Percentiles rank a stretch among this genome's conserved stretches.
phyloP scores from a whole-genome alignment of 768 basidiomycete genomes.

The Paxillus ammoniavirescens region DNA sequence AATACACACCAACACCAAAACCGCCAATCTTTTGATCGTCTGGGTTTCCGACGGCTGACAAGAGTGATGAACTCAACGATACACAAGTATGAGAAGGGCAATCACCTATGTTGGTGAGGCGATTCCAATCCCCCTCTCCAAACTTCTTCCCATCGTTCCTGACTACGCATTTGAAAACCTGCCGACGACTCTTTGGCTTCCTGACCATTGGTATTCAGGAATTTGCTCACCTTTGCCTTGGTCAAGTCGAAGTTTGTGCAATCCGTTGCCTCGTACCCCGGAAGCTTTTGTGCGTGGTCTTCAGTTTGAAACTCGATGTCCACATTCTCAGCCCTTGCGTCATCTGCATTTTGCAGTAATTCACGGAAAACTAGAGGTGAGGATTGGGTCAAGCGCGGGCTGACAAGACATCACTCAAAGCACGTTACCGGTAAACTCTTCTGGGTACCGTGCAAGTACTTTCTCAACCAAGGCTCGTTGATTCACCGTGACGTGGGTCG shows the following conservation, averaged over 20 bases:
- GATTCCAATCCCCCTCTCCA: slow-evolving; percentile 44
- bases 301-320: slow-evolving; percentile 37
- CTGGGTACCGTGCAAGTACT: slow-evolving; percentile 16
- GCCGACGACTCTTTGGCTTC: not conserved
- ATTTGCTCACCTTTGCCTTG: not conserved
- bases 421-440: slow-evolving; percentile 12
- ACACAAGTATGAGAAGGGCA: not conserved
- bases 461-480: slow-evolving; percentile 15
- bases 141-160: slow-evolving; percentile 50
- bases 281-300: not conserved
- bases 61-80: not conserved
- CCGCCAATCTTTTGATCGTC: slow-evolving; percentile 54
- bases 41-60: slow-evolving; percentile 48
- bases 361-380: slow-evolving; percentile 42
- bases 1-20: slow-evolving; percentile 32
- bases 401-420: not conserved
- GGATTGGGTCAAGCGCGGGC: not conserved
- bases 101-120: slow-evolving; percentile 44
- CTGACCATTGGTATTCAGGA: not conserved
- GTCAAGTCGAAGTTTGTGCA: not conserved
- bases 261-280: not conserved
- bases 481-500: slow-evolving; percentile 7
- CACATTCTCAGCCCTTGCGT: slow-evolving; percentile 36
- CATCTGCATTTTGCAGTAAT: slow-evolving; percentile 54
- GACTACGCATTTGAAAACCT: slow-evolving; percentile 36